phyloP scores from a whole-genome alignment of 306 rosid species.

The Oxytropis ochrocephala region DNA sequence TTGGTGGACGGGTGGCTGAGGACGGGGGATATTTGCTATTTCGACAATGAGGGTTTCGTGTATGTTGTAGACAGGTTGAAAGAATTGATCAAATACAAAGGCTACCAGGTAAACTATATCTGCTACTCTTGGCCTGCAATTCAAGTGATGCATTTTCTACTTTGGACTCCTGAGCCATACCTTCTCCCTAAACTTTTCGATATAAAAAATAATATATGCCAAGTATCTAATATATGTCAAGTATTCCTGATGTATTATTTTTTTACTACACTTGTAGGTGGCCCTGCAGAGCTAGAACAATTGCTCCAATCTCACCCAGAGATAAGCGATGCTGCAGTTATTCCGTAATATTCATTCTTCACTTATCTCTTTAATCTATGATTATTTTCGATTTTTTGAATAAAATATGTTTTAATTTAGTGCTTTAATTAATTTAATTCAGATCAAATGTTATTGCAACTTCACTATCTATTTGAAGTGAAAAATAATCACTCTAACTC shows the following conservation, averaged over 20 bases:
- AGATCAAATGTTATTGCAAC: too few relatives aligned
- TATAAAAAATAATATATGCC: too few relatives aligned
- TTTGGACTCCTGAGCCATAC: too few relatives aligned
- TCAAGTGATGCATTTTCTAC: neutral
- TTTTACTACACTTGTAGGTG: conserved; percentile 28
- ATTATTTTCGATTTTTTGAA: neutral
- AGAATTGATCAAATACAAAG: conserved; percentile 59
- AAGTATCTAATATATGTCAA: neutral
- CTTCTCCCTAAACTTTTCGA: too few relatives aligned
- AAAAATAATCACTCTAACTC: neutral
- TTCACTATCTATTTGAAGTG: too few relatives aligned
- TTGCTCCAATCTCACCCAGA: conserved; percentile 55
- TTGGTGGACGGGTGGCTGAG: conserved; percentile 47
- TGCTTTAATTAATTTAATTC: too few relatives aligned
- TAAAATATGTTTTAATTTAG: neutral
- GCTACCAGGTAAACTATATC: conserved; percentile 36
- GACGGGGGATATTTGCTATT: conserved; percentile 50
- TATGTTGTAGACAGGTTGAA: conserved; percentile 52
- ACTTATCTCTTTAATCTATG: neutral
- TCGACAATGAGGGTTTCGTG: conserved; percentile 45
- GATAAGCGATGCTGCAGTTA: conserved; percentile 55
- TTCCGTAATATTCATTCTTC: conserved; percentile 34
- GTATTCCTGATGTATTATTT: neutral
- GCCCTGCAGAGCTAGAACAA: conserved; percentile 66
- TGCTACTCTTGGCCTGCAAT: neutral